Percentiles rank a stretch among this genome's conserved stretches.
phyloP scores from a whole-genome alignment of 306 rosid genomes.

The Leucaena leucocephala region DNA sequence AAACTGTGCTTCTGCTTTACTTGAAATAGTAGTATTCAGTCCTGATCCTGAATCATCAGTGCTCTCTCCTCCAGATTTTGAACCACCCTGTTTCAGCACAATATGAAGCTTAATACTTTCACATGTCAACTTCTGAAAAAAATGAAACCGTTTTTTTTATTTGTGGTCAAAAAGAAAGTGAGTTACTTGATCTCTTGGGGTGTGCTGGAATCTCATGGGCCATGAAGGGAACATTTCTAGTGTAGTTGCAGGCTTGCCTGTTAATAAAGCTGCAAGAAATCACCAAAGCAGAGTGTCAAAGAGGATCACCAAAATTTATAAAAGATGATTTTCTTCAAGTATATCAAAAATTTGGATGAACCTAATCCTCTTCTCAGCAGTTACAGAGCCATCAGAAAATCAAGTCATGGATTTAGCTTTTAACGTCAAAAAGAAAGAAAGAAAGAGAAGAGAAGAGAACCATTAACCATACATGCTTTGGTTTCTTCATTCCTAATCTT shows the following conservation, averaged over 20 bases:
- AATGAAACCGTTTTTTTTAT: not conserved
- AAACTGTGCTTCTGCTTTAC: slow-evolving; percentile 59
- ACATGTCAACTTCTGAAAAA: not conserved
- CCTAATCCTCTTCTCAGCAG: slow-evolving; percentile 73
- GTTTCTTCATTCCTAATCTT: slow-evolving; percentile 71
- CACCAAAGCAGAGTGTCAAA: slow-evolving; percentile 64
- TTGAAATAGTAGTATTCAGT: slow-evolving; percentile 56
- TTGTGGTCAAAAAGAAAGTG: slow-evolving; percentile 44
- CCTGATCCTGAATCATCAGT: slow-evolving; percentile 85
- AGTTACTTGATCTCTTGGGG: slow-evolving; percentile 52
- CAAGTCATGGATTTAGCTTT: slow-evolving; percentile 52
- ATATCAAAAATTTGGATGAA: slow-evolving; percentile 37
- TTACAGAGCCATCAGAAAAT: slow-evolving; percentile 72
- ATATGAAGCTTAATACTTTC: not conserved
- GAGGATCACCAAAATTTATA: slow-evolving; percentile 51
- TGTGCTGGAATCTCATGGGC: slow-evolving; percentile 90
- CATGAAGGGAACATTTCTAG: slow-evolving; percentile 99
- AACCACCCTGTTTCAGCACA: slow-evolving; percentile 56
- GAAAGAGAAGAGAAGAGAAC: slow-evolving; percentile 25
- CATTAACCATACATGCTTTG: slow-evolving; percentile 65
- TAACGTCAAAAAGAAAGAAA: slow-evolving; percentile 45
- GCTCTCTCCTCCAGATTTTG: slow-evolving; percentile 84
- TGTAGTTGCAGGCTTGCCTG: slow-evolving; percentile 91
- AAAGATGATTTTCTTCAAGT: slow-evolving; percentile 21
- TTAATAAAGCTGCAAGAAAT: slow-evolving; percentile 85